A percentile compares a stretch with the other conserved stretches of the same genome.
phyloP scores from a whole-genome alignment of 1,139 yeast species.

The Kodamaea suecica region DNA sequence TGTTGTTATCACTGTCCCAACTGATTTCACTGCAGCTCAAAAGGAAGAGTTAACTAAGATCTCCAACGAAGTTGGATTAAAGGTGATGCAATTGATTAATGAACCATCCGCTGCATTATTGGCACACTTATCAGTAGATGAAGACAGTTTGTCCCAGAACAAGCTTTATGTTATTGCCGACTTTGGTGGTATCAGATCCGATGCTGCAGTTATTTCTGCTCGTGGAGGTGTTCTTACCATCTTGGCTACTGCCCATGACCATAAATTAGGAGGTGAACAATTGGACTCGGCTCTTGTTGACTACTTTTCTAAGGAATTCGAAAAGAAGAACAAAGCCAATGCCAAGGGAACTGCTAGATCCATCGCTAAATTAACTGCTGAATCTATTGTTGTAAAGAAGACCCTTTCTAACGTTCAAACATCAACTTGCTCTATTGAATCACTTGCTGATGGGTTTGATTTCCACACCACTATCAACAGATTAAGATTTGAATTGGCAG shows the following conservation, averaged over 20 bases:
- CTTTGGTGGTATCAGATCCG: conserved; percentile 95
- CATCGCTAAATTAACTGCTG: conserved; percentile 81
- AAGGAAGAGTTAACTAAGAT: conserved; percentile 60
- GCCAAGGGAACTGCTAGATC: conserved; percentile 83
- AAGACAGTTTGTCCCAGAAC: conserved; percentile 60
- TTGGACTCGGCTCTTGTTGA: conserved; percentile 80
- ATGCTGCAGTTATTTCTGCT: conserved; percentile 89
- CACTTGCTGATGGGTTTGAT: conserved; percentile 90
- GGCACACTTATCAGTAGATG: conserved; percentile 62
- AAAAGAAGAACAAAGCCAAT: conserved; percentile 79
- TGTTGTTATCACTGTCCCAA: conserved; percentile 87
- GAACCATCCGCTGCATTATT: conserved; percentile 93
- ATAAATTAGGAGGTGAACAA: conserved; percentile 81
- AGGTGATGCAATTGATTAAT: conserved; percentile 80
- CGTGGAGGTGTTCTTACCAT: conserved; percentile 93
- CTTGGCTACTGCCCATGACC: conserved; percentile 81
- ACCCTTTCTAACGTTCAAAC: conserved; percentile 88
- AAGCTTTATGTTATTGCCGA: conserved; percentile 90
- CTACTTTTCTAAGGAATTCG: conserved; percentile 87
- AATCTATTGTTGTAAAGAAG: conserved; percentile 82
- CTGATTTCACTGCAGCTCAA: conserved; percentile 77
- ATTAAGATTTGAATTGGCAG: conserved; percentile 86
- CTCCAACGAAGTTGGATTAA: conserved; percentile 70
- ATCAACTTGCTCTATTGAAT: conserved; percentile 91
- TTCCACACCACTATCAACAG: conserved; percentile 92